These are phyloP conservation scores for Triticum urartu DNA, from an alignment of 176 grass and related monocot genomes.

Conservation along the genomic window DNA sequence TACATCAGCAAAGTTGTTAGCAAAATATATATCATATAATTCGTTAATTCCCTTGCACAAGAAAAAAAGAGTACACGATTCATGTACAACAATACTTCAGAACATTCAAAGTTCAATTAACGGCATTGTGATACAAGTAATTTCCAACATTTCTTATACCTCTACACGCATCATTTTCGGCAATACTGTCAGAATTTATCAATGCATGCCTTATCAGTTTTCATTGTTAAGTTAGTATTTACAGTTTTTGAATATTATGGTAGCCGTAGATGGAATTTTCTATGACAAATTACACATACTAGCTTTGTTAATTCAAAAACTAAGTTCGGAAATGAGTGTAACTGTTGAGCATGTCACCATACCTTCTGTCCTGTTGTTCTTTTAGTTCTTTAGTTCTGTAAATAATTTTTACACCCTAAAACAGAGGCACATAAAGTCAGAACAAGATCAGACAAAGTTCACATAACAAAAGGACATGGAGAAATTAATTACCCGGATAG, in stretches of 20 bases:
- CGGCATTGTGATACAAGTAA: conserved; percentile 7
- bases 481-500: conserved; percentile 65
- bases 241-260: background rate
- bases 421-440: conserved; percentile 23
- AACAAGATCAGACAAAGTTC: background rate
- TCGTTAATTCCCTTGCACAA: background rate
- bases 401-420: conserved; percentile 93
- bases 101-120: background rate
- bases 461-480: background rate
- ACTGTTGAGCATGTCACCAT: background rate
- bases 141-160: background rate
- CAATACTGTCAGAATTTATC: background rate
- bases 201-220: background rate
- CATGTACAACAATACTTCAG: conserved; percentile 12
- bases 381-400: conserved; percentile 91
- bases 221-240: background rate
- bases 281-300: background rate
- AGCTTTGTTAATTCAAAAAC: background rate
- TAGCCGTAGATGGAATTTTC: background rate
- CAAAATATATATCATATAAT: conserved; percentile 5
- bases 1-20: background rate
- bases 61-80: background rate
- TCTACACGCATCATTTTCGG: conserved; percentile 3
- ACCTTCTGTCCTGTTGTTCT: conserved; percentile 95
- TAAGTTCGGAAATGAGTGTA: background rate